Evolutionary conservation across 2,329 filamentous ascomycete genomes (phyloP).

Genomic region (Botrytis pseudocinerea): DNA sequence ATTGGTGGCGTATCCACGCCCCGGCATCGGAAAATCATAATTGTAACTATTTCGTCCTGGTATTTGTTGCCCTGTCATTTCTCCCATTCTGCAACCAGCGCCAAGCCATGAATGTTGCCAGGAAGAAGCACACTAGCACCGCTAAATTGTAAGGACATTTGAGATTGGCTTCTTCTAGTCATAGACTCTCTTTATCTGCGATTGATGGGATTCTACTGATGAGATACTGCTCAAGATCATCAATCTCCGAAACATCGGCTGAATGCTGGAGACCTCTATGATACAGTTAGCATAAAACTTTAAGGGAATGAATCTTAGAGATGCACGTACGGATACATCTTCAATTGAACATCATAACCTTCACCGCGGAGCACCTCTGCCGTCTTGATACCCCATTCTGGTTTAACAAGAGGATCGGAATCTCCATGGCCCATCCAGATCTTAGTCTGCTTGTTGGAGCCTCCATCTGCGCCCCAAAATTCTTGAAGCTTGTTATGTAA

Average conservation of each 20-base stretch:
- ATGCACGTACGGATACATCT: conserved; percentile 66
- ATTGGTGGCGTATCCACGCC: background rate
- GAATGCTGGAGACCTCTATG: conserved; percentile 70
- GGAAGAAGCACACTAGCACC: conserved; percentile 18
- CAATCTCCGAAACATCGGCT: conserved; percentile 74
- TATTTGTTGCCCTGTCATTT: background rate
- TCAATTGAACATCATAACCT: conserved; percentile 74
- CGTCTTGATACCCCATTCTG: conserved; percentile 67
- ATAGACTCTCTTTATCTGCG: conserved; percentile 40
- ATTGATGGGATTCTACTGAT: conserved; percentile 48
- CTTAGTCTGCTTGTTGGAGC: conserved; percentile 71
- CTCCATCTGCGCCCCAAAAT: conserved; percentile 52
- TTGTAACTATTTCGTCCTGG: background rate
- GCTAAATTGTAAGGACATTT: background rate
- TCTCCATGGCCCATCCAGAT: conserved; percentile 91
- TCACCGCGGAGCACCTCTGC: conserved; percentile 65
- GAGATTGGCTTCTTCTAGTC: conserved; percentile 27
- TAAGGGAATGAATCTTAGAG: background rate
- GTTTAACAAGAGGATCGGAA: conserved; percentile 69
- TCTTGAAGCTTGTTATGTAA: conserved; percentile 65
- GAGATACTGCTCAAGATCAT: conserved; percentile 71
- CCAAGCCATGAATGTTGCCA: conserved; percentile 4
- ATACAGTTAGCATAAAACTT: background rate
- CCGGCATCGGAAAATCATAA: background rate
- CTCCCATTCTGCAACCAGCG: background rate